Evolutionary conservation across 2,329 filamentous ascomycete genomes (phyloP).

Genomic region (Alternaria atra): DNA sequence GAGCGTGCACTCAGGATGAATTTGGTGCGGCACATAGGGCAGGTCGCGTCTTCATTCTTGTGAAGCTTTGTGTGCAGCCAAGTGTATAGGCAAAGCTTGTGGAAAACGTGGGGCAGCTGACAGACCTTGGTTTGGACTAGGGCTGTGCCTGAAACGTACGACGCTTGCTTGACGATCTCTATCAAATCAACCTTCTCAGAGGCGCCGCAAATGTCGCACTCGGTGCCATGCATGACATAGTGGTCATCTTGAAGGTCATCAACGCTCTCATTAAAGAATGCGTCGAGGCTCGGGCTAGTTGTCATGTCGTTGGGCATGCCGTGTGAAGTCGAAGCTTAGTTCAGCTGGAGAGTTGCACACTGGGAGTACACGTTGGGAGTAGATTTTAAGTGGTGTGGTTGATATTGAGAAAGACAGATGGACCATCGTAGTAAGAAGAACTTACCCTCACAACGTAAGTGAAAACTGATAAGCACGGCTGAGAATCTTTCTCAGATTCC

Average conservation of each 20-base stretch:
- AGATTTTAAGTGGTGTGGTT: not conserved
- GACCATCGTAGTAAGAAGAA: not conserved
- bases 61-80: not conserved
- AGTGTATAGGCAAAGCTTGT: not conserved
- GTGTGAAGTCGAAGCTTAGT: not conserved
- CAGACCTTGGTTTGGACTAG: not conserved
- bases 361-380: not conserved
- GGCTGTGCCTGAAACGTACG: not conserved
- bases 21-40: not conserved
- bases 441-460: not conserved
- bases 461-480: not conserved
- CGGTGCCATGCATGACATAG: not conserved
- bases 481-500: not conserved
- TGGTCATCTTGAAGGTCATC: not conserved
- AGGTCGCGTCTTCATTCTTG: not conserved
- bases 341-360: not conserved
- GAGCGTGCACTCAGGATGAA: not conserved
- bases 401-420: no score
- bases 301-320: not conserved
- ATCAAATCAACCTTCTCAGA: not conserved
- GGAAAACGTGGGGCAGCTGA: not conserved
- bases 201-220: slow-evolving; percentile 1
- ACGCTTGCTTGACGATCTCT: not conserved
- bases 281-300: not conserved
- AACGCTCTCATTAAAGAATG: not conserved